Base-by-base conservation (phyloP, 495 filamentous ascomycete genomes). In the Penicillium lividum region DNA sequence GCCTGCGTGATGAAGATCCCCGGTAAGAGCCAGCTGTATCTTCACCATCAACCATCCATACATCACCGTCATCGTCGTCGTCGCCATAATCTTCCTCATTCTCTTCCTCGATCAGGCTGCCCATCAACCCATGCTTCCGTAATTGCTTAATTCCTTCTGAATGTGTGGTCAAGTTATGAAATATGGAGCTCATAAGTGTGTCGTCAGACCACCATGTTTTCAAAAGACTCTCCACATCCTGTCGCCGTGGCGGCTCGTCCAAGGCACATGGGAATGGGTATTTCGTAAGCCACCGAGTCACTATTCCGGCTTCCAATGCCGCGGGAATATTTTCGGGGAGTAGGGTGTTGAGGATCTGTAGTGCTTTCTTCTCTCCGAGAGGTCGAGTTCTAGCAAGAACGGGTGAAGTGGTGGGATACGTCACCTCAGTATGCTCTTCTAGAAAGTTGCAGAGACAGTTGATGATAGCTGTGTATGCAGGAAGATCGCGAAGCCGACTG, bases 11-110 rank as follows among this genome's bases (percentile, higher is more conserved):
- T 7, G 71, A 56, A 36, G 58, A 45, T 53, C 59, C 62, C 10
- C 59, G 64, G 16, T 49, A 53, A 3, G 65, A 58, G 0, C 77
- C 75, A 18, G 74, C 77, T 4, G 77, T 78, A 27, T 79, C 74
- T 40, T 80, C 76, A 3, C 73, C 77, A 62, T 81, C 76, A 3
- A 74, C 65, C 81, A 83, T 82, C 67, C 76, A 75, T 4, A 80
- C 69, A 68, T 84, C 80, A 30, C 76, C 66, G 44, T 78, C 76
- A 63, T 81, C 60, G 72, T 82, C 61, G 70, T 82, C 61, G 68
- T 81, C 67, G 43, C 75, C 62, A 69, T 82, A 55, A 65, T 85
- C 69, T 54, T 72, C 68, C 9, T 81, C 67, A 51, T 75, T 68
- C 50, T 79, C 73, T 58, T 76, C 76, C 59, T 76, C 69, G 16